A percentile compares a stretch with the other conserved stretches of the same genome.
These are phyloP conservation scores for Talinum fruticosum DNA, from an alignment of 148 eudicot species.

Conservation along the genomic window DNA sequence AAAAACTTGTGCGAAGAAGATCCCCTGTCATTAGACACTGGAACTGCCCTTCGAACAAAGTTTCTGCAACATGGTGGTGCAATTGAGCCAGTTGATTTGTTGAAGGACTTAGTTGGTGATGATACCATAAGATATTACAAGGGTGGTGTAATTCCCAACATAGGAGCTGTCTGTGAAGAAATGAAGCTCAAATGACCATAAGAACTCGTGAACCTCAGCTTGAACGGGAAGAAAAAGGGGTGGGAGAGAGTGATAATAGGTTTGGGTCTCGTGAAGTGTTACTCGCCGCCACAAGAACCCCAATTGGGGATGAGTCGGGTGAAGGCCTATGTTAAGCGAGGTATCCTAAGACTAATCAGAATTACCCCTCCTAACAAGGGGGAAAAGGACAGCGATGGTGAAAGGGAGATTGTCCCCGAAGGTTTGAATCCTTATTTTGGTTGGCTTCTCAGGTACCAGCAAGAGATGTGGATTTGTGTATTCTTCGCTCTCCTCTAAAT, in stretches of 20 bases:
- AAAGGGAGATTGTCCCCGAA: background rate
- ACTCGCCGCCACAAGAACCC: background rate
- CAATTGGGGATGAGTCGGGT: background rate
- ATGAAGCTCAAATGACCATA: slow-evolving; percentile 37
- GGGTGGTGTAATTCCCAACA: slow-evolving; percentile 81
- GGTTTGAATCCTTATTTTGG: background rate
- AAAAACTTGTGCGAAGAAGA: slow-evolving; percentile 68
- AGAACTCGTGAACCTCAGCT: background rate
- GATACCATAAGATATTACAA: slow-evolving; percentile 40
- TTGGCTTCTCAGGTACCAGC: background rate
- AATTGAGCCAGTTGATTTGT: slow-evolving; percentile 60
- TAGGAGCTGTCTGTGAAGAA: slow-evolving; percentile 54
- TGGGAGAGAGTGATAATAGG: background rate
- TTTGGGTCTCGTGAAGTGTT: background rate
- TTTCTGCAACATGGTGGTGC: slow-evolving; percentile 92
- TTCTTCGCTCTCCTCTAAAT: background rate
- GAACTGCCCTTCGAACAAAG: slow-evolving; percentile 69
- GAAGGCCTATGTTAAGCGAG: background rate
- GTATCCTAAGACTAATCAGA: background rate
- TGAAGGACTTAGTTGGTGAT: slow-evolving; percentile 64
- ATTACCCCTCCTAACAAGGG: background rate
- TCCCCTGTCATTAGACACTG: slow-evolving; percentile 70
- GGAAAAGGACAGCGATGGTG: background rate
- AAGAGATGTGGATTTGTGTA: background rate
- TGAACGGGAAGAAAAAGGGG: slow-evolving; percentile 2